Conservation (phyloP, 768 basidiomycete genomes). For the Mycena alexandri region DNA sequence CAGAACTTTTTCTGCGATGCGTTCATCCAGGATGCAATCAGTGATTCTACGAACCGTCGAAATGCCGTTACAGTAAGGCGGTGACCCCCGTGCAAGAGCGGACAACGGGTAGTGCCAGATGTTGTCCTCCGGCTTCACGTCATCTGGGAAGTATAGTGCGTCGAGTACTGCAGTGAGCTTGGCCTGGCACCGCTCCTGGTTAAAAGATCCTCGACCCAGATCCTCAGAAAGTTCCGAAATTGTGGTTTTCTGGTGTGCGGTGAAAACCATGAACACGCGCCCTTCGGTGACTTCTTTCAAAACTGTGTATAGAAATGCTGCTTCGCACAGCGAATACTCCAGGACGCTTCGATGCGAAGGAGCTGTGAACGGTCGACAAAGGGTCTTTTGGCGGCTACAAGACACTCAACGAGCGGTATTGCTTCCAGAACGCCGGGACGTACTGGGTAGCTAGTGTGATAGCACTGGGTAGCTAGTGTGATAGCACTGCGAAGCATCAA, state of each 20-base stretch:
- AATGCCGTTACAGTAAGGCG: no score
- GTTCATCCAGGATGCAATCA: no score
- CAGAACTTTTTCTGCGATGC: no score
- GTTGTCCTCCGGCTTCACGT: neutral
- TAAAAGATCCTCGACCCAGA: neutral
- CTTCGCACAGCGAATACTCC: neutral
- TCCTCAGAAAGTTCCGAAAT: neutral
- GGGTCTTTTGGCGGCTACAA: slow-evolving; percentile 1
- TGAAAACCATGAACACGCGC: neutral
- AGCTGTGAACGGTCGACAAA: neutral
- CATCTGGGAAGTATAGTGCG: neutral
- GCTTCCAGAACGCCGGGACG: neutral
- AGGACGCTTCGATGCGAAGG: neutral
- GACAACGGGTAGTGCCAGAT: slow-evolving; percentile 5
- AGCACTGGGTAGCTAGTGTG: no score
- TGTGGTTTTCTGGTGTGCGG: neutral
- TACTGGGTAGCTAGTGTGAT: slow-evolving; percentile 3
- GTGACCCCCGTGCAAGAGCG: no score
- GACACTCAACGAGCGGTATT: neutral
- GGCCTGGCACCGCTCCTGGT: neutral
- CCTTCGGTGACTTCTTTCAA: neutral
- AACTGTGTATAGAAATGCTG: neutral
- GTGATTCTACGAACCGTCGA: no score
- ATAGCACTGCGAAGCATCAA: no score
- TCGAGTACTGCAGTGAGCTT: neutral